Evolutionary conservation across 1,139 yeast genomes (phyloP), one percentile per base, ranked within the genome.

Genomic region (Candida smagusa): DNA sequence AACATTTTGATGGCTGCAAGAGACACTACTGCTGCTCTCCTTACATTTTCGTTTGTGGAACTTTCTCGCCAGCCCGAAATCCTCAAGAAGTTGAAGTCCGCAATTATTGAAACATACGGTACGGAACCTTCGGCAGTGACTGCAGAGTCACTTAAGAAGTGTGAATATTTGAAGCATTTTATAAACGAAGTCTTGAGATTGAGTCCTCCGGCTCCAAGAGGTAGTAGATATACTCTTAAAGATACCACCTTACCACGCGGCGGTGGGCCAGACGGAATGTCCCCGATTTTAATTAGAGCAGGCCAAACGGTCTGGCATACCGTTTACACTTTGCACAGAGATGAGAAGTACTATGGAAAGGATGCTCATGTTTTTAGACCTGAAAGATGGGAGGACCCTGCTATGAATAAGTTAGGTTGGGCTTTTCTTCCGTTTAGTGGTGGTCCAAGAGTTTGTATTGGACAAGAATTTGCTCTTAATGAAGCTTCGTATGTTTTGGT

Each of bases 391-490:
- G 56, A 56, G 36, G 67, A 61, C 43, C 60, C 25, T 45, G 49
- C 22, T 53, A 59, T 19, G 56, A 53, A 39, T 64, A 61, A 41
- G 49, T 61, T 40, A 73, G 72, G 12, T 76, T 80, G 80, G 74
- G 70, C n/a, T 75, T 58, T 52, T 53, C 76, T 22, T 80, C 81
- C 7, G n/a, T 76, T 75, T 58, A 77, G 77, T 47, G 82, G 81
- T 35, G 82, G 82, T 6, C 82, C 82, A 24, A 59, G 82, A 40
- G 74, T 77, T 39, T 77, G 82, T 48, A 58, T 77, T 34, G 82
- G 81, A 11, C 81, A 76, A 54, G 81, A 77, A 50, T 76, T 73
- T 54, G 81, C 81, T 1, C 63, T 76, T 37, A 74, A 79, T 12
- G 81, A 77, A 53, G 75, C 77, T 4, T 61, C 73, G 3, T 75